A percentile compares a stretch with the other conserved stretches of the same genome.
Conservation (phyloP, 129 eudicot species). For the Lactuca saligna region DNA sequence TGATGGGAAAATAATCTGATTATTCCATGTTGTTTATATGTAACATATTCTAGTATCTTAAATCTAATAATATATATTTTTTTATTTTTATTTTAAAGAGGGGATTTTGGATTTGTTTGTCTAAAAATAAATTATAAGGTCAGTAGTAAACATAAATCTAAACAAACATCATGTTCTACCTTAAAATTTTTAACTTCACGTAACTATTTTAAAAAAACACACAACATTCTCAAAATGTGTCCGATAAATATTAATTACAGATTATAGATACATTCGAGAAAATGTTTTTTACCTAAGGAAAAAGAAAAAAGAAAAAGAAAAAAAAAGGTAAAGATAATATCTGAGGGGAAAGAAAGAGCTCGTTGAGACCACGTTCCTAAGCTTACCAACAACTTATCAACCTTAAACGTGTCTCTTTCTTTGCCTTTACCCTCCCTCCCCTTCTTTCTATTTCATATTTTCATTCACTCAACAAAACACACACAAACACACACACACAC, state of each 20-base stretch:
- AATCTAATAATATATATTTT: no score
- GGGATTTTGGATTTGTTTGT: no score
- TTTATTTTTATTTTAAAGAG: no score
- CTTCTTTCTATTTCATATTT: neutral
- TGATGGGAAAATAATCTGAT: neutral
- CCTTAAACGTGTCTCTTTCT: constrained; percentile 64
- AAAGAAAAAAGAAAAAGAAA: neutral
- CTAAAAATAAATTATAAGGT: no score
- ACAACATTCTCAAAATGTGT: neutral
- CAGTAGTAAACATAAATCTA: no score
- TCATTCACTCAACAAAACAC: constrained; percentile 1
- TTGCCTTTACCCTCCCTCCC: constrained; percentile 49
- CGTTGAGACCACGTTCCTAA: constrained; percentile 62
- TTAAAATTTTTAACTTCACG: no score
- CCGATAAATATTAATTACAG: no score
- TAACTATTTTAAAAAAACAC: no score
- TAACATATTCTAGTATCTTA: no score
- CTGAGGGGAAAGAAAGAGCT: constrained; percentile 28
- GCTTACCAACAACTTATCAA: constrained; percentile 1
- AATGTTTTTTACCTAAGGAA: neutral
- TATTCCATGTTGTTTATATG: no score
- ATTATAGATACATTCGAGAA: neutral
- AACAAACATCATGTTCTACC: no score
- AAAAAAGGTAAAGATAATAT: constrained; percentile 16
- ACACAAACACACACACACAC: constrained; percentile 10